Evolutionary conservation across 2,329 filamentous ascomycete species (phyloP).

Genomic region (Ceratocystiopsis brevicomis): DNA sequence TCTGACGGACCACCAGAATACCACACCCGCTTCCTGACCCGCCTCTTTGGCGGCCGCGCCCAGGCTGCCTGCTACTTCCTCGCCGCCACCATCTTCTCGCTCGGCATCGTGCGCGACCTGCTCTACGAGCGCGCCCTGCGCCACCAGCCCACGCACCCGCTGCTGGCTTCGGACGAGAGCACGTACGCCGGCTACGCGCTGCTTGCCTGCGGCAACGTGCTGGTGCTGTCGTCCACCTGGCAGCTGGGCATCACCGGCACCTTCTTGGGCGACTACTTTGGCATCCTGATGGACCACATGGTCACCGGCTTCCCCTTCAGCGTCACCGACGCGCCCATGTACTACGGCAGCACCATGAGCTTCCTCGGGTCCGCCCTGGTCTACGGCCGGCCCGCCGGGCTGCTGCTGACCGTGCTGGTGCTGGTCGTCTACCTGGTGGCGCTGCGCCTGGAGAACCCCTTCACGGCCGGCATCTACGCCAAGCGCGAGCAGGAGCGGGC

Average conservation of each 20-base stretch:
- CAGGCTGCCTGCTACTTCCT: conserved; percentile 77
- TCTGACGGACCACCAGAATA: conserved; percentile 44
- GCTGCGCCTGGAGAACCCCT: conserved; percentile 77
- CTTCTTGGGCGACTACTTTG: conserved; percentile 96
- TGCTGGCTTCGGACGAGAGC: conserved; percentile 40
- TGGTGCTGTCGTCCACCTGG: conserved; percentile 82
- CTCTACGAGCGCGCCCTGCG: conserved; percentile 73
- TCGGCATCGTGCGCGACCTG: conserved; percentile 75
- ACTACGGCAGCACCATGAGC: conserved; percentile 80
- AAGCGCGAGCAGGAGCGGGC: conserved; percentile 51
- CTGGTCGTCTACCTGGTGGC: conserved; percentile 64
- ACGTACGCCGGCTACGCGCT: conserved; percentile 51
- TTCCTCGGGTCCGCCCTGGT: conserved; percentile 77
- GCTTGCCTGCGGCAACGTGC: conserved; percentile 56
- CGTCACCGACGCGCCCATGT: conserved; percentile 82
- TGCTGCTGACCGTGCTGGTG: conserved; percentile 59
- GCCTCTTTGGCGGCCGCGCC: conserved; percentile 61
- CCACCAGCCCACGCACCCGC: conserved; percentile 54
- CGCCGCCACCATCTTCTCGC: conserved; percentile 71
- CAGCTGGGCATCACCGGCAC: conserved; percentile 86
- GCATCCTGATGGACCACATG: conserved; percentile 88
- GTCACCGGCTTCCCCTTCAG: conserved; percentile 95
- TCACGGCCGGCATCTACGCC: conserved; percentile 81
- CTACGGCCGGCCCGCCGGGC: conserved; percentile 70
- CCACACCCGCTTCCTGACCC: conserved; percentile 73